Conservation (phyloP, 2,329 filamentous ascomycete species). For the Plenodomus biglobosus region DNA sequence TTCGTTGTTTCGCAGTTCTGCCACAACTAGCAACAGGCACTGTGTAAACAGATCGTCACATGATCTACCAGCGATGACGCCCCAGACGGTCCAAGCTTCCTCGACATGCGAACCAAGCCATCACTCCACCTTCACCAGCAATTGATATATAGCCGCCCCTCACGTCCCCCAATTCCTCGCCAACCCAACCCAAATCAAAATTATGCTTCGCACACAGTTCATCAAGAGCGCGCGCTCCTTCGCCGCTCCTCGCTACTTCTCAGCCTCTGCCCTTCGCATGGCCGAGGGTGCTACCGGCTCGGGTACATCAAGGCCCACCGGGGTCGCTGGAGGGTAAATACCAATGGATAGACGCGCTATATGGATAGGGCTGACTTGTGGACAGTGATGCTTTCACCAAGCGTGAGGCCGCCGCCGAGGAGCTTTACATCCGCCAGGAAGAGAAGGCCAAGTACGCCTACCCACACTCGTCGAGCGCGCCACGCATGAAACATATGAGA, state of each 20-base stretch:
- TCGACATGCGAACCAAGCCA: constrained; percentile 10
- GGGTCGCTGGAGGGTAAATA: constrained; percentile 39
- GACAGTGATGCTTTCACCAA: constrained; percentile 86
- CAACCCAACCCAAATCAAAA: constrained; percentile 18
- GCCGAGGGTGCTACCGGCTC: constrained; percentile 51
- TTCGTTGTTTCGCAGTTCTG: background rate
- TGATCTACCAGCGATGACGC: constrained; percentile 26
- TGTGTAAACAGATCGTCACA: constrained; percentile 4
- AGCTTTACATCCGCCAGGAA: constrained; percentile 79
- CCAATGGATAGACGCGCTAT: background rate
- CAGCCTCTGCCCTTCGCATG: constrained; percentile 47
- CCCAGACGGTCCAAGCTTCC: constrained; percentile 20
- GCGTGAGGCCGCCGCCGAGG: constrained; percentile 85
- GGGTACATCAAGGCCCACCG: constrained; percentile 46
- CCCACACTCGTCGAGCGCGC: background rate
- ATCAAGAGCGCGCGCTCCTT: constrained; percentile 45
- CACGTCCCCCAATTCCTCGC: constrained; percentile 9
- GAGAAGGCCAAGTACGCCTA: constrained; percentile 76
- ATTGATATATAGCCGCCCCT: constrained; percentile 16
- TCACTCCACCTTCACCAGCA: constrained; percentile 29
- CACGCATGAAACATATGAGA: background rate
- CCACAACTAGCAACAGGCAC: background rate
- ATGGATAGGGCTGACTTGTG: constrained; percentile 7
- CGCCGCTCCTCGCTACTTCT: constrained; percentile 47
- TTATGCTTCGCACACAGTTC: constrained; percentile 45